phyloP scores from a whole-genome alignment of 345 rosid species.

The Hypericum androsaemum region DNA sequence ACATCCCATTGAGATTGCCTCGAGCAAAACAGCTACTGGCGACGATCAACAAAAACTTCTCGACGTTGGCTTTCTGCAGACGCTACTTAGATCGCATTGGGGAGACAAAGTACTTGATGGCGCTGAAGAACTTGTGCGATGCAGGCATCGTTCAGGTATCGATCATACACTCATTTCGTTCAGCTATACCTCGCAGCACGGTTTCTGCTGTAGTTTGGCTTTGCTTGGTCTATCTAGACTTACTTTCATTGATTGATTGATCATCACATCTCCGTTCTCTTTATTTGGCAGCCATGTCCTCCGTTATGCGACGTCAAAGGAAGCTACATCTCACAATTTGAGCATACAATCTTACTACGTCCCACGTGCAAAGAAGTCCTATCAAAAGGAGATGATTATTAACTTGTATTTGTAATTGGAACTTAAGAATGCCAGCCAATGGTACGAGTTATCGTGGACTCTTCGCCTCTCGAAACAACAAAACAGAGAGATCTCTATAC shows the following conservation, averaged over 20 bases:
- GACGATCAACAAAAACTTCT: slow-evolving; percentile 84
- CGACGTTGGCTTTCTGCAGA: slow-evolving; percentile 85
- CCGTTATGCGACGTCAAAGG: slow-evolving; percentile 82
- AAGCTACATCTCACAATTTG: slow-evolving; percentile 87
- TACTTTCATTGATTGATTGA: not conserved
- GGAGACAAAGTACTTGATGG: slow-evolving; percentile 89
- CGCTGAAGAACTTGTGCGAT: slow-evolving; percentile 83
- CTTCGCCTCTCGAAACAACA: too few species aligned
- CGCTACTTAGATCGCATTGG: slow-evolving; percentile 92
- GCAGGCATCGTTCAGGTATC: slow-evolving; percentile 81
- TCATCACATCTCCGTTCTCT: not conserved
- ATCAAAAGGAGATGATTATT: slow-evolving; percentile 84
- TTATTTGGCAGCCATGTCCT: slow-evolving; percentile 62
- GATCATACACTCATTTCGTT: not conserved
- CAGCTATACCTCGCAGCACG: too few species aligned
- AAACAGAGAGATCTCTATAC: too few species aligned
- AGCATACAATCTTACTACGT: slow-evolving; percentile 82
- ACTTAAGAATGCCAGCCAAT: too few species aligned
- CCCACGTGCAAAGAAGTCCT: slow-evolving; percentile 95
- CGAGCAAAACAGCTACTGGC: slow-evolving; percentile 95
- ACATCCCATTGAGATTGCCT: slow-evolving; percentile 67
- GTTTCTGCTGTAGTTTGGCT: too few species aligned
- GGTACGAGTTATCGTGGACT: too few species aligned
- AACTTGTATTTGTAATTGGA: too few species aligned
- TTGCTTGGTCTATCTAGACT: not conserved